Evolutionary conservation across 164 flowering plant species (phyloP), one percentile per base, ranked within the genome.

Genomic region (Macadamia integrifolia): DNA sequence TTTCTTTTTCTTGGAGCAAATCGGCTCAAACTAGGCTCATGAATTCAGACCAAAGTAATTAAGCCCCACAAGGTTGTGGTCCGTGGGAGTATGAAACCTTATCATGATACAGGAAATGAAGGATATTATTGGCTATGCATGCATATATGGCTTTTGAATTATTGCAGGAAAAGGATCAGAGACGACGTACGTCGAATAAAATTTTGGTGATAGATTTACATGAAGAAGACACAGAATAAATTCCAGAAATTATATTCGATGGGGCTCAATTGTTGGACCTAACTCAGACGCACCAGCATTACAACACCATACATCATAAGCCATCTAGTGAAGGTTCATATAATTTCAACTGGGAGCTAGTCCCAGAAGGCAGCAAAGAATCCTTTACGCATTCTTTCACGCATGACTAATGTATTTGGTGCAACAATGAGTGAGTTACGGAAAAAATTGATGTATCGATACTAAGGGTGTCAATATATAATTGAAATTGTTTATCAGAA

Each of bases 151-250:
- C 70, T 18, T 55, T 64, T 55, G 60, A 72, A 69, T 69, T 72
- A 68, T 69, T 69, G 73, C 18, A n/a, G n/a, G 28, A 60, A 67
- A 66, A 70, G n/a, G 40, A 58, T 55, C 57, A 32, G 13, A 69
- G 50, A 46, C 50, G 42, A n/a, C n/a, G n/a, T n/a, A 50, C 61
- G 14, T 10, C 18, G 65, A 72, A 67, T 66, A 42, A 40, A 44
- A 35, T 48, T 35, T 29, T 67, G 46, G 72, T 60, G 2, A 28
- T 65, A 65, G 75, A 64, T 68, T 77, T 44, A 49, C 14, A 44
- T 56, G 28, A 49, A 44, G 53, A 43, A n/a, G n/a, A n/a, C n/a
- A 13, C 8, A 48, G 77, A 65, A 71, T 71, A 71, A 29, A 77
- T 74, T 65, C 75, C 58, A 23, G 9, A 69, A 32, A 6, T 42